A percentile compares a stretch with the other conserved stretches of the same genome.
These are phyloP conservation scores for Chenopodium album DNA, from an alignment of 148 eudicot species.

Conservation along the genomic window DNA sequence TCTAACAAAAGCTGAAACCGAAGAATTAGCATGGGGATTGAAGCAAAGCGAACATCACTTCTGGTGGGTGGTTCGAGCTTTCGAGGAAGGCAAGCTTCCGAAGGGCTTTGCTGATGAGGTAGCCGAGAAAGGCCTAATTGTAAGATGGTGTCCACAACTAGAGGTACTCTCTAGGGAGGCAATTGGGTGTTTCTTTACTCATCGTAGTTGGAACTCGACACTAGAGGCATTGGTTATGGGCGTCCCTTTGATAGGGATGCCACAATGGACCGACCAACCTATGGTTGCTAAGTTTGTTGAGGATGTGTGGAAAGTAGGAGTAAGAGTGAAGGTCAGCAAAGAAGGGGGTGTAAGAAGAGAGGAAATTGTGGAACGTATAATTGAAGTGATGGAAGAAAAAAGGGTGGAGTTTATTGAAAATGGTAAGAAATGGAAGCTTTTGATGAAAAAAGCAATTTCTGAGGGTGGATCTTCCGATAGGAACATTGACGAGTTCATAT, in stretches of 20 bases:
- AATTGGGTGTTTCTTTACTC: constrained; percentile 44
- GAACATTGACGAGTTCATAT: constrained; percentile 39
- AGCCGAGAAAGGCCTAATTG: constrained; percentile 30
- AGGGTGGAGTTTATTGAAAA: constrained; percentile 35
- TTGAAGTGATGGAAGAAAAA: constrained; percentile 38
- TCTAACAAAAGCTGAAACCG: constrained; percentile 32
- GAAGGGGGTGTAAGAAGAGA: constrained; percentile 38
- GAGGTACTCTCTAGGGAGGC: constrained; percentile 39
- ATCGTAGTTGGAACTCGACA: constrained; percentile 46
- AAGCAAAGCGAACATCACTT: constrained; percentile 25
- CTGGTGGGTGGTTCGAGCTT: constrained; percentile 37
- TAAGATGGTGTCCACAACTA: constrained; percentile 37
- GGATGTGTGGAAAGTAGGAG: constrained; percentile 53
- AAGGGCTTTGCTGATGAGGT: constrained; percentile 9
- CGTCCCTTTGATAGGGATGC: constrained; percentile 54
- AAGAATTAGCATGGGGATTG: constrained; percentile 42
- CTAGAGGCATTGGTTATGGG: constrained; percentile 37
- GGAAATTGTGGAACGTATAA: constrained; percentile 37
- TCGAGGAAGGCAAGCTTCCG: constrained; percentile 32
- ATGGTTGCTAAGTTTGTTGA: constrained; percentile 47
- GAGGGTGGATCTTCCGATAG: constrained; percentile 45
- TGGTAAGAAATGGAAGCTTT: constrained; percentile 35
- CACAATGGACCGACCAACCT: constrained; percentile 51
- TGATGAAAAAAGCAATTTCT: constrained; percentile 37
- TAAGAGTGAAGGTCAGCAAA: constrained; percentile 40